Evolutionary conservation across 202 grass and related monocot genomes (phyloP).

Genomic region (Schoenoplectus tabernaemontani): DNA sequence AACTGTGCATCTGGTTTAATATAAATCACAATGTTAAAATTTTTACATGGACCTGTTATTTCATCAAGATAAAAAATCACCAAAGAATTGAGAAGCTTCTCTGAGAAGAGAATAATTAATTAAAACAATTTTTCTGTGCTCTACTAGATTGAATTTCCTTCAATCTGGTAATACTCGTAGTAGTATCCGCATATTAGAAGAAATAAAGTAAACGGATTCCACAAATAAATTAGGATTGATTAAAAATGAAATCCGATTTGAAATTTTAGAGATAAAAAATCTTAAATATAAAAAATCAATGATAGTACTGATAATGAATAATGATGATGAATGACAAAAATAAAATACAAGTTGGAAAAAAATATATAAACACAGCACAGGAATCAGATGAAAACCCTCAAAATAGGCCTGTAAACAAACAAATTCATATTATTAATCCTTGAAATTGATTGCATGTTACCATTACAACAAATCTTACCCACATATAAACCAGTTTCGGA

Average conservation of each 20-base stretch:
- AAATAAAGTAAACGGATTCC: too few relatives aligned
- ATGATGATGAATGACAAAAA: not conserved
- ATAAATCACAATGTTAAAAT: not conserved
- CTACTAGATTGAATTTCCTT: too few relatives aligned
- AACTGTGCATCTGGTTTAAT: too few relatives aligned
- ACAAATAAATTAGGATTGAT: too few relatives aligned
- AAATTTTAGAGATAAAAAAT: too few relatives aligned
- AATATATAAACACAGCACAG: not conserved
- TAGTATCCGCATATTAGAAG: too few relatives aligned
- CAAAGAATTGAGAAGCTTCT: not conserved
- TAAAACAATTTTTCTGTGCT: too few relatives aligned
- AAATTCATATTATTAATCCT: not conserved
- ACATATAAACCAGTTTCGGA: not conserved
- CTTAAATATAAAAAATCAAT: too few relatives aligned
- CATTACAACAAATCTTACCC: slow-evolving; percentile 7
- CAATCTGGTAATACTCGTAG: too few relatives aligned
- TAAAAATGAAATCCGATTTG: too few relatives aligned
- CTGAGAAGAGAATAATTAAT: not conserved
- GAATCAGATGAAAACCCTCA: not conserved
- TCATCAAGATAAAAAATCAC: not conserved
- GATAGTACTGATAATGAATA: too few relatives aligned
- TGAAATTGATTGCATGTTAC: not conserved
- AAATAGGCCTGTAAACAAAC: not conserved
- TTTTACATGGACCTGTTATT: not conserved
- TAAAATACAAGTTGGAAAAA: not conserved